Conservation (phyloP, 2,329 filamentous ascomycete genomes). For the Coccinonectria pachysandricola region DNA sequence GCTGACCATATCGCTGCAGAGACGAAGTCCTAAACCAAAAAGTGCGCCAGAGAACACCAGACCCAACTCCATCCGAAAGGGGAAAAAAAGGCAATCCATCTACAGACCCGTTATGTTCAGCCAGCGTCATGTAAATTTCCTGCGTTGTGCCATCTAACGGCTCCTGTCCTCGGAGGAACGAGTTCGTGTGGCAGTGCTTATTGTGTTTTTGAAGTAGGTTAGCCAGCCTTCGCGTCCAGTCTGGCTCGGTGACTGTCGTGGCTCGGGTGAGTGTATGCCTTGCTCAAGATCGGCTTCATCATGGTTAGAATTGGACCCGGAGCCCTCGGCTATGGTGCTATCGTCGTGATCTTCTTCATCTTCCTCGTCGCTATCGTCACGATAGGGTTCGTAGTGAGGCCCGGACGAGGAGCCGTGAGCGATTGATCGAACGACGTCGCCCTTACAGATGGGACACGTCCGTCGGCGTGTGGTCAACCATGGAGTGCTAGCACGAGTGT, state of each 20-base stretch:
- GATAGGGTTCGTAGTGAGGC: conserved; percentile 44
- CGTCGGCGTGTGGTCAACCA: conserved; percentile 92
- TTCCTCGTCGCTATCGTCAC: conserved; percentile 36
- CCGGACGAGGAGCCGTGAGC: conserved; percentile 42
- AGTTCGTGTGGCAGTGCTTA: not conserved
- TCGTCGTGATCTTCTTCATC: no score
- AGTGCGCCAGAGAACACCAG: no score
- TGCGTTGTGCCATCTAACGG: no score
- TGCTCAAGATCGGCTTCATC: conserved; percentile 33
- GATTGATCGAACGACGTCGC: conserved; percentile 74
- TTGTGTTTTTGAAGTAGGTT: no score
- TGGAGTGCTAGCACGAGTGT: conserved; percentile 56
- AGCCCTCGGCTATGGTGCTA: conserved; percentile 27
- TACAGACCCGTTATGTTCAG: no score
- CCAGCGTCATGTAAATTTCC: no score
- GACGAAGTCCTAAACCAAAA: no score
- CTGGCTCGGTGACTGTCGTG: conserved; percentile 10
- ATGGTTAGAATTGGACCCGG: conserved; percentile 21
- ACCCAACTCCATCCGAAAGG: no score
- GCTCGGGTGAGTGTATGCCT: conserved; percentile 21
- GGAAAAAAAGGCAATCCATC: no score
- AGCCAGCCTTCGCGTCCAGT: conserved; percentile 28
- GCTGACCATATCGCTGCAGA: no score
- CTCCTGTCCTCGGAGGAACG: conserved; percentile 18
- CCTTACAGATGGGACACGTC: conserved; percentile 98